These are phyloP conservation scores for Serendipita vermifera DNA, from an alignment of 768 basidiomycete species.

Conservation along the genomic window DNA sequence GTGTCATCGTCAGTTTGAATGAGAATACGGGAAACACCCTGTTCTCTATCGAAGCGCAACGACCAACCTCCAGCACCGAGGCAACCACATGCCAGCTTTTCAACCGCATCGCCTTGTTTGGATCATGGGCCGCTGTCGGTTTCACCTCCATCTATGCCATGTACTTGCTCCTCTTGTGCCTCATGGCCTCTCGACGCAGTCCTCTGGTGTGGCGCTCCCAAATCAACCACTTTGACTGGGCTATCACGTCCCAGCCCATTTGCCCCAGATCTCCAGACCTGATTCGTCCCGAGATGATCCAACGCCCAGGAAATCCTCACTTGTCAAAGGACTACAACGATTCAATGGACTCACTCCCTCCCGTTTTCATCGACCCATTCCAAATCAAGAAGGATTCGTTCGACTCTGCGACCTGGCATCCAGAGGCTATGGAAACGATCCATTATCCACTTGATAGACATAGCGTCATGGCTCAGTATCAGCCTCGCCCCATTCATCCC, in stretches of 20 bases:
- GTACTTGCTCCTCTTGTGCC: not conserved
- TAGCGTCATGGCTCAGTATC: not conserved
- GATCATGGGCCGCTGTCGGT: not conserved
- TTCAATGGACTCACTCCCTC: not conserved
- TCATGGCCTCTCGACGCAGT: not conserved
- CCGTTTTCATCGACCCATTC: constrained; percentile 3
- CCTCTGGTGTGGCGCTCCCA: not conserved
- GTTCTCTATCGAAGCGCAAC: not conserved
- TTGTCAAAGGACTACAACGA: not conserved
- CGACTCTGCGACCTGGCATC: not conserved
- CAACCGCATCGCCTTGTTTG: not conserved
- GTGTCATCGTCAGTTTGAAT: not conserved
- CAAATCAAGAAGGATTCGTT: not conserved
- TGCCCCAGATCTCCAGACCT: not conserved
- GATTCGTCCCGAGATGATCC: not conserved
- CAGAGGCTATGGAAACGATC: not conserved
- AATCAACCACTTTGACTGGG: constrained; percentile 1
- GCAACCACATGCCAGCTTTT: not conserved
- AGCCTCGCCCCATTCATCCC: not conserved
- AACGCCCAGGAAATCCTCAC: constrained; percentile 2
- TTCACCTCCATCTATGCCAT: not conserved
- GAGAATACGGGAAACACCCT: not conserved
- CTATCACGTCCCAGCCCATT: not conserved
- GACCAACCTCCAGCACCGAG: not conserved
- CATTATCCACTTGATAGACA: not conserved